Evolutionary conservation across 768 basidiomycete species (phyloP), one percentile per base, ranked within the genome.

Genomic region (Erythrobasidium yunnanense): DNA sequence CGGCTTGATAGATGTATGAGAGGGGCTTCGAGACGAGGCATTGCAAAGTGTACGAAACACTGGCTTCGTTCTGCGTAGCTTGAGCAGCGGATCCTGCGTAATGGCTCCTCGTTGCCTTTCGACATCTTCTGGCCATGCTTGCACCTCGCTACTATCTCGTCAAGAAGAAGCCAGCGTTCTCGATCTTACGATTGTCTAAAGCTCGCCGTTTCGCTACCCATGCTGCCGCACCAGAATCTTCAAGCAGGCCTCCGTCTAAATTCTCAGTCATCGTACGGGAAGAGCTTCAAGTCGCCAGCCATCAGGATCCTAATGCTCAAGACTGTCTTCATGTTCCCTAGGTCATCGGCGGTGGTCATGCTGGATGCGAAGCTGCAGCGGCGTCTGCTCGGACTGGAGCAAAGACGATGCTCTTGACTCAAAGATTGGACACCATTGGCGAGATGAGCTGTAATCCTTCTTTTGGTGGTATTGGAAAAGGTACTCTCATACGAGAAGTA

Each of bases 361-460:
- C 90, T 30, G 90, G 90, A 0, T 90, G 88, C 71, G 90, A 93
- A 74, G 90, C 90, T 0, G 90, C 90, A 0, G 83, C 89, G 4
- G 90, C 86, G 1, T 81, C 90, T 17, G 89, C 90, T 0, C 80
- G 90, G 49, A 82, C 85, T 0, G 89, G 90, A 1, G 89, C 90
- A 1, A 80, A 81, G 68, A 91, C 89, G 0, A 71, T 90, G 7
- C 79, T 93, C 6, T 75, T 93, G 65, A 93, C 90, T 0, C 90
- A 90, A 75, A 85, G 82, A 56, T 73, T 88, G 17, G 84, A 87
- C 54, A 89, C 84, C 0, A 83, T 93, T 50, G 90, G 90, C 33
- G 84, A 83, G 68, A 78, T 93, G 72, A 90, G 88, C 22, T 93
- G 90, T 71, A 93, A 93, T 75, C 90, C 90, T 1, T 89, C 87